Evolutionary conservation across 352 stramenopile genomes (phyloP).

Genomic region (Phytophthora fragariae): DNA sequence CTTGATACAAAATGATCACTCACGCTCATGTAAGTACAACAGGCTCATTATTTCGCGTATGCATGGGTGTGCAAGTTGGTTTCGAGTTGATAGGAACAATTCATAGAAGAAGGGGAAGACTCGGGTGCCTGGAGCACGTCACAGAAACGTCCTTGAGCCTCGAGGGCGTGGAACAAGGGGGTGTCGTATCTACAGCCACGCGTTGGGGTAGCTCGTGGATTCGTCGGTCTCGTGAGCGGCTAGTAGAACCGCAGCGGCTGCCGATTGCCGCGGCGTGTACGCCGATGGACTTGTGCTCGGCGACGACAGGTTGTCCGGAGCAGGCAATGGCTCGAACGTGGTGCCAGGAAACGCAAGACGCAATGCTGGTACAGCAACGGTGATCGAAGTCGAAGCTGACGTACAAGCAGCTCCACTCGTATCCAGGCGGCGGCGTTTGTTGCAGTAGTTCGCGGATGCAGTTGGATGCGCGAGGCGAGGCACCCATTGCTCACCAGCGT

Average conservation of each 20-base stretch:
- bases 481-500: conserved; percentile 35
- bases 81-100: conserved; percentile 17
- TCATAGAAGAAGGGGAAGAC: conserved; percentile 8
- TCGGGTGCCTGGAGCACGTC: conserved; percentile 5
- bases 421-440: conserved; percentile 34
- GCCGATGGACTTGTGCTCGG: conserved; percentile 17
- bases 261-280: conserved; percentile 10
- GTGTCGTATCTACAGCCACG: conserved; percentile 37
- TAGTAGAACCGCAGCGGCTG: conserved; percentile 21
- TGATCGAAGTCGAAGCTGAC: conserved; percentile 6
- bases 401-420: not conserved
- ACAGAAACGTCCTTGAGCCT: conserved; percentile 25
- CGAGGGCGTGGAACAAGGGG: conserved; percentile 9
- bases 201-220: conserved; percentile 20
- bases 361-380: conserved; percentile 8
- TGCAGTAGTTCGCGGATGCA: conserved; percentile 31
- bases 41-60: conserved; percentile 37
- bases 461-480: conserved; percentile 12
- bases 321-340: conserved; percentile 27
- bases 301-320: conserved; percentile 27
- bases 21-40: conserved; percentile 36
- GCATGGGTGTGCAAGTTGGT: conserved; percentile 25
- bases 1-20: conserved; percentile 23
- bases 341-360: conserved; percentile 1
- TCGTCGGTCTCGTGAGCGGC: conserved; percentile 30